Evolutionary conservation across 768 basidiomycete species (phyloP), one percentile per base, ranked within the genome.

Genomic region (Saitozyma sp.): DNA sequence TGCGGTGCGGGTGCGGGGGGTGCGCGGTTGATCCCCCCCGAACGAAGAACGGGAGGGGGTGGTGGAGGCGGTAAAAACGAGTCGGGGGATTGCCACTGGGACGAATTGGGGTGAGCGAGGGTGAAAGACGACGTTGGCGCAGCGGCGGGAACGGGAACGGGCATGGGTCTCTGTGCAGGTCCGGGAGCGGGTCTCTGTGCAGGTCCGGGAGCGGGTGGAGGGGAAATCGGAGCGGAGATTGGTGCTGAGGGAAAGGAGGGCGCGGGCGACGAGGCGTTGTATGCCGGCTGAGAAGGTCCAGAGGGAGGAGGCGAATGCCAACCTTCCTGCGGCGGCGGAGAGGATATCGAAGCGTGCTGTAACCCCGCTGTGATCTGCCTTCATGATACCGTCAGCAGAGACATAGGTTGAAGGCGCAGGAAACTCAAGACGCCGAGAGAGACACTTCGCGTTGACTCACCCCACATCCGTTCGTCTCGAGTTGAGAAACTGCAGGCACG

Each of bases 401-500:
- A 17, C 13, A 2, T 13, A 59, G 52, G 5, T 51, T 7, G n/a
- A 53, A 38, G 56, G 40, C 29, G 16, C 14, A 53, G 48, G 41
- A 11, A 8, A n/a, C 19, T 16, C 17, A 42, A 38, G 29, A 45
- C 45, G n/a, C 17, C 11, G 10, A 19, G 10, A 8, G 29, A 51
- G 39, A 29, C n/a, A 6, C 9, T 5, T 29, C 29, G 29, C 29
- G 29, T 29, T 5, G 17, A 51, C 88, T 78, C 71, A 91, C 90
- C 87, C 86, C 37, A 90, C 83, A 76, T 94, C 91, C 54, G 87
- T 84, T 63, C 87, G 85, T 48, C 94, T 83, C 16, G 83, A 81
- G 50, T 85, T 84, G 53, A 86, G 86, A 89, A 91, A 96, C 5
- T 83, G 83, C 68, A 85, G 85, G 75, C 90, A 92, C 2, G 83